Conservation (phyloP, 2,329 filamentous ascomycete genomes). For the Talaromyces atroroseus region DNA sequence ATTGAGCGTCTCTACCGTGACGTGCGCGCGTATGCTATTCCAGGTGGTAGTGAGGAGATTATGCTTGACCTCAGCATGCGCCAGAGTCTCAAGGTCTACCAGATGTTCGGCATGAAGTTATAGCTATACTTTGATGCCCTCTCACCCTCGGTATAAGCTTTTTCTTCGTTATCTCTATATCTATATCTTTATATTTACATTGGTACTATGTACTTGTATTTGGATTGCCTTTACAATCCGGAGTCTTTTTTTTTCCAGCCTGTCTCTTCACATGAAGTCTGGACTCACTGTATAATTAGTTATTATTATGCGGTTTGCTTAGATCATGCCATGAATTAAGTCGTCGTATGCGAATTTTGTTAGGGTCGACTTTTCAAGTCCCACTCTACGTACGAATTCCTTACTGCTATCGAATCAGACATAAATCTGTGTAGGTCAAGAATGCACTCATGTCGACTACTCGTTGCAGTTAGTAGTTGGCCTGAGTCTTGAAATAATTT, state of each 20-base stretch:
- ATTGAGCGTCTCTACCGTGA: constrained; percentile 92
- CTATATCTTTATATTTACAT: constrained; percentile 27
- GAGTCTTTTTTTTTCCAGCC: background rate
- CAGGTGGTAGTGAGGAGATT: constrained; percentile 94
- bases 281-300: background rate
- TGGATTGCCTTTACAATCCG: background rate
- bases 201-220: background rate
- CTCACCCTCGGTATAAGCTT: constrained; percentile 44
- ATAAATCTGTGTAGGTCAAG: too few relatives aligned
- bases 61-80: constrained; percentile 96
- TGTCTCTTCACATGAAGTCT: background rate
- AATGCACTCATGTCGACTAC: too few relatives aligned
- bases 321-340: background rate
- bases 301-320: background rate
- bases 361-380: too few relatives aligned
- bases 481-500: constrained; percentile 14
- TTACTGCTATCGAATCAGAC: too few relatives aligned
- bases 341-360: background rate
- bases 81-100: constrained; percentile 80
- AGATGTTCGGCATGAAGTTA: constrained; percentile 93
- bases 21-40: constrained; percentile 92
- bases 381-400: too few relatives aligned
- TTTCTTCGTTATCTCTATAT: constrained; percentile 27
- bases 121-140: constrained; percentile 41
- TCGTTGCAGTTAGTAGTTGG: too few relatives aligned